Evolutionary conservation across 2,329 filamentous ascomycete species (phyloP), one percentile per base, ranked within the genome.

Genomic region (Rugonectria rugulosa): DNA sequence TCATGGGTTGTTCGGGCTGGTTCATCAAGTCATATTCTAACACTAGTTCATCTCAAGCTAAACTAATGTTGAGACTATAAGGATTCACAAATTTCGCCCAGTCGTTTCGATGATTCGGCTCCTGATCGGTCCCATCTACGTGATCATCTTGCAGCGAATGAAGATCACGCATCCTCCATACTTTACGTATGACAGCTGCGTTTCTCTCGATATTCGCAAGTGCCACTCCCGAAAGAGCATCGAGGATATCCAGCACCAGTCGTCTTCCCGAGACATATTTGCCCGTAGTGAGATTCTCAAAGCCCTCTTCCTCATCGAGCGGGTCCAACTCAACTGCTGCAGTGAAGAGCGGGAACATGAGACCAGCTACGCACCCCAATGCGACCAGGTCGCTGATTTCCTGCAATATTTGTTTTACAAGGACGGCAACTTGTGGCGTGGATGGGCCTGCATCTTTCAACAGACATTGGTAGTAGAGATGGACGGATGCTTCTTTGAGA

Each of bases 391-490:
- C 38, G 2, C 63, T 11, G 1, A 67, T 57, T 2, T 59, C 50
- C 9, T 36, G 49, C 2, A 67, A 53, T 0, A 64, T 53, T 0
- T 47, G n/a, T 1, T 49, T 50, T 0, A 63, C 63, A 3, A 41
- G 27, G 10, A 10, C 5, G 6, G 37, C 12, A 9, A 41, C 46
- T 1, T 44, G 45, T 0, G 55, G 41, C 1, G 59, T 78, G 0
- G 72, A 67, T 0, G 79, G 79, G 1, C 68, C 68, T 2, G 78
- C 76, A 9, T 75, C 74, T 26, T 75, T 72, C 2, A 81, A 62
- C 2, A 77, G 72, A 49, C 78, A 80, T 43, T 79, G 73, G 3
- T 79, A 68, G 44, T 81, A 81, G 1, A 81, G 59, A 5, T 75
- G 64, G 0, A 77, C 76, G 1, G 78, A 75, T 3, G 78, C 62